Conservation (phyloP, 495 filamentous ascomycete genomes). For the Hypoxylon crocopeplum region DNA sequence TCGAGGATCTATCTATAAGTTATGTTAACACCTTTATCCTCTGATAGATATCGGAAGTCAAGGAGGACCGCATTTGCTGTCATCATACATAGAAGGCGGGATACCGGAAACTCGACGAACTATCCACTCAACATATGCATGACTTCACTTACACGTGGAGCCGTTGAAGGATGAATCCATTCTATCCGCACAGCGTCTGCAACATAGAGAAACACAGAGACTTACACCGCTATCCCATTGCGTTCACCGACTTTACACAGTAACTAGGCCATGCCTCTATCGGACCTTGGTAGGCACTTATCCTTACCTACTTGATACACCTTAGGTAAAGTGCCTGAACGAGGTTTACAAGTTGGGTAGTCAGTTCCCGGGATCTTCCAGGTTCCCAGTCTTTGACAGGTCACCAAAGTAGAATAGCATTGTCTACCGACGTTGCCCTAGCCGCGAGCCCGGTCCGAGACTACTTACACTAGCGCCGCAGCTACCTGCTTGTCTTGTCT, state of each 20-base stretch:
- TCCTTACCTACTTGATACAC: constrained; percentile 1
- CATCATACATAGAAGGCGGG: too few relatives aligned
- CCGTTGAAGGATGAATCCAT: constrained; percentile 17
- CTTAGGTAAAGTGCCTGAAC: constrained; percentile 10
- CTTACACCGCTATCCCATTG: constrained; percentile 32
- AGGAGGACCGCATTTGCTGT: too few relatives aligned
- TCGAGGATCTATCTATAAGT: neutral
- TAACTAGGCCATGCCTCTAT: constrained; percentile 1
- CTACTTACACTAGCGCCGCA: constrained; percentile 13
- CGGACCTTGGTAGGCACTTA: neutral
- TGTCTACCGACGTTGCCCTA: constrained; percentile 19
- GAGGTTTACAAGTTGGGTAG: constrained; percentile 7
- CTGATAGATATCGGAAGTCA: neutral
- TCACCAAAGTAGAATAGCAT: constrained; percentile 32
- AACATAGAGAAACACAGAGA: neutral
- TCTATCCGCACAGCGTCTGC: neutral
- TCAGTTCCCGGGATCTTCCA: constrained; percentile 26
- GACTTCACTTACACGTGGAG: constrained; percentile 38
- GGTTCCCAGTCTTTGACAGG: constrained; percentile 21
- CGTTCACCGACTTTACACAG: constrained; percentile 29
- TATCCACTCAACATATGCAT: constrained; percentile 14
- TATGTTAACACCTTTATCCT: neutral
- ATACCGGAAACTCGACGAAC: constrained; percentile 6
- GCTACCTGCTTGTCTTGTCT: constrained; percentile 30
- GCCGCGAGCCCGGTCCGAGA: constrained; percentile 20